Base-by-base conservation (phyloP, 208 protist species). In the Trypanosoma caninum region DNA sequence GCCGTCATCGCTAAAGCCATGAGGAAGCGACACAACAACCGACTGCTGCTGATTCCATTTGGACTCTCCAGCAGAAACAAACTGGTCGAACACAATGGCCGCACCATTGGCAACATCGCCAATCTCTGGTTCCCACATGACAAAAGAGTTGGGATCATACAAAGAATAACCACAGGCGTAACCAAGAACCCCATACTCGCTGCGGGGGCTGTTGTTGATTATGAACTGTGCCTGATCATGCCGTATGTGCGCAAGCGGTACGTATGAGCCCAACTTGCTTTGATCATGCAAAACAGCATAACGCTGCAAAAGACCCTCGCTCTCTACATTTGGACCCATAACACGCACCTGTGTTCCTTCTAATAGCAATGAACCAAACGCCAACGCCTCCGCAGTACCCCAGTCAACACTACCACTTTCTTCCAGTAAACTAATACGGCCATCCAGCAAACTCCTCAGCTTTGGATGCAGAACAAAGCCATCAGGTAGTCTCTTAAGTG, bases 61-160 rank as follows among this genome's bases (percentile, higher is more conserved):
- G 71, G 87, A 75, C 88, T 99, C 98, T 14, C 94, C 95, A 25
- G 84, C 54, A 59, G 84, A 86, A 57, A 97, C 56, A 67, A 96
- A 97, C 85, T 99, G 98, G 74, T 99, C 98, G 64, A 99, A 98
- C 37, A 99, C 97, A 55, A 99, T 97, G 63, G 99, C 91, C 10
- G 95, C 97, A 48, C 93, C 93, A 82, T 99, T 99, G 8, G 96
- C 92, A 69, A 99, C 99, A 79, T 99, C 98, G 63, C 97, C 98
- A 76, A 99, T 99, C 82, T 99, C 98, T 31, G 97, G 98, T 76
- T 99, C 98, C 98, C 98, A 99, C 20, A 99, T 71, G 23, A 99
- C 89, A 18, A 99, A 80, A 10, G 87, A 63, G 31, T 98, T 95
- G 16, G 97, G 97, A 65, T 94, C 93, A 61, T 96, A 85, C 14